phyloP scores from a whole-genome alignment of 805 yeast species.

The Allodekkera sacchari region DNA sequence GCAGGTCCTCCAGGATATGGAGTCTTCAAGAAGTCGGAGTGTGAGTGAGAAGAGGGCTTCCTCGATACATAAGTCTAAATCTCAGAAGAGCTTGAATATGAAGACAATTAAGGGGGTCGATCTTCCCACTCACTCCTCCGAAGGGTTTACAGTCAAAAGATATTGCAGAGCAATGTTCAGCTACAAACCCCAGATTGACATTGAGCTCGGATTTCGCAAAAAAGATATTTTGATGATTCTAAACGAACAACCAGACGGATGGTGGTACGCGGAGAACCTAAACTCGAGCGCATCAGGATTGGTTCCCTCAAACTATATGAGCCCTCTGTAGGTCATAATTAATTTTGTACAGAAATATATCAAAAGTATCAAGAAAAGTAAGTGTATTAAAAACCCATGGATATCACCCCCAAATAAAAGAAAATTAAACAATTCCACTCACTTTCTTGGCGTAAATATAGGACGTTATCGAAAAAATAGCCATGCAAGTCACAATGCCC shows the following conservation, averaged over 20 bases:
- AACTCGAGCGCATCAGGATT: conserved; percentile 40
- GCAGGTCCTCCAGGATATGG: background rate
- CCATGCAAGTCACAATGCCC: conserved; percentile 38
- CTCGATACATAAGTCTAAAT: conserved; percentile 21
- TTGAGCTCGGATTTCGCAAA: conserved; percentile 51
- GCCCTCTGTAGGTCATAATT: conserved; percentile 15
- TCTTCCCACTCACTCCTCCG: conserved; percentile 40
- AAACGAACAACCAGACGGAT: conserved; percentile 57
- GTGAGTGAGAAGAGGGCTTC: conserved; percentile 6
- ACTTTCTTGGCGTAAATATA: conserved; percentile 40
- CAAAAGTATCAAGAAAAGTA: background rate
- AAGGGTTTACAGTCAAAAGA: conserved; percentile 45
- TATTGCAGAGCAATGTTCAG: conserved; percentile 50
- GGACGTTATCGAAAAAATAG: conserved; percentile 35
- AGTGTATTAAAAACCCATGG: background rate
- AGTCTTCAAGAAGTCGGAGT: background rate
- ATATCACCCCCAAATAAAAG: background rate
- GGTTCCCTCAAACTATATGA: conserved; percentile 55
- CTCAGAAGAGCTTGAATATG: conserved; percentile 18
- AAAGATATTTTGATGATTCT: conserved; percentile 47
- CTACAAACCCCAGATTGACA: conserved; percentile 51
- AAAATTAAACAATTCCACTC: conserved; percentile 20
- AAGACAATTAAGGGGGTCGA: conserved; percentile 17
- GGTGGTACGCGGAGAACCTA: conserved; percentile 65
- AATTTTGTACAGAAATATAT: background rate